Evolutionary conservation across 768 basidiomycete species (phyloP).

Genomic region (Hygrocybe punicea): DNA sequence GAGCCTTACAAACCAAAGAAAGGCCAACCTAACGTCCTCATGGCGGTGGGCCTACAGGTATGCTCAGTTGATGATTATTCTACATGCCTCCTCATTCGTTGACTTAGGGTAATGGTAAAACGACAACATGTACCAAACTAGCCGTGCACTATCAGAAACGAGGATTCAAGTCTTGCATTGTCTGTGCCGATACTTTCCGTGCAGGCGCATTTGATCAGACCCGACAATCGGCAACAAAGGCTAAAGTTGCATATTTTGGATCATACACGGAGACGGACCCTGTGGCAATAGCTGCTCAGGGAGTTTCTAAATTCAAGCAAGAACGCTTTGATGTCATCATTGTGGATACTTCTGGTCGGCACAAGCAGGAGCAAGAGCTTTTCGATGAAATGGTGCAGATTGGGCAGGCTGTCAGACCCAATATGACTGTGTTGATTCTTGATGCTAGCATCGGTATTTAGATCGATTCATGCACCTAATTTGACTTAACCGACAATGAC

Average conservation of each 20-base stretch:
- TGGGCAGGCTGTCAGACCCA: constrained; percentile 85
- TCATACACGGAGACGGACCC: constrained; percentile 99
- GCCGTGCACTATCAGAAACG: constrained; percentile 97
- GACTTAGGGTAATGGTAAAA: constrained; percentile 93
- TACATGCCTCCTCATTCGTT: not conserved
- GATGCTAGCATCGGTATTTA: constrained; percentile 92
- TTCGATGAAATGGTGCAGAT: constrained; percentile 99
- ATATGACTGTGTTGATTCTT: constrained; percentile 93
- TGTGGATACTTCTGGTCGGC: constrained; percentile 95
- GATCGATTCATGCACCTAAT: not conserved
- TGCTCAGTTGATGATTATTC: constrained; percentile 14
- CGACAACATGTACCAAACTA: constrained; percentile 97
- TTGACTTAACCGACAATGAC: not conserved
- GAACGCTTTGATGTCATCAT: constrained; percentile 98
- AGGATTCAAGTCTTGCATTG: constrained; percentile 94
- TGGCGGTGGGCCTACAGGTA: constrained; percentile 96
- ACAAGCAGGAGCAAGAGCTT: constrained; percentile 94
- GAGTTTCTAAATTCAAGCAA: constrained; percentile 96
- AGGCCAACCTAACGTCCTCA: constrained; percentile 89
- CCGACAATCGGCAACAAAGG: constrained; percentile 96
- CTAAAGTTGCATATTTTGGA: constrained; percentile 98
- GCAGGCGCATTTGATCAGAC: constrained; percentile 99
- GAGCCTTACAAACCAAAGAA: constrained; percentile 97
- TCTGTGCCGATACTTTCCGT: constrained; percentile 99
- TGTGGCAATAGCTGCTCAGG: constrained; percentile 89